Base-by-base conservation (phyloP, 2,329 filamentous ascomycete species). In the Raffaelea albimanens region DNA sequence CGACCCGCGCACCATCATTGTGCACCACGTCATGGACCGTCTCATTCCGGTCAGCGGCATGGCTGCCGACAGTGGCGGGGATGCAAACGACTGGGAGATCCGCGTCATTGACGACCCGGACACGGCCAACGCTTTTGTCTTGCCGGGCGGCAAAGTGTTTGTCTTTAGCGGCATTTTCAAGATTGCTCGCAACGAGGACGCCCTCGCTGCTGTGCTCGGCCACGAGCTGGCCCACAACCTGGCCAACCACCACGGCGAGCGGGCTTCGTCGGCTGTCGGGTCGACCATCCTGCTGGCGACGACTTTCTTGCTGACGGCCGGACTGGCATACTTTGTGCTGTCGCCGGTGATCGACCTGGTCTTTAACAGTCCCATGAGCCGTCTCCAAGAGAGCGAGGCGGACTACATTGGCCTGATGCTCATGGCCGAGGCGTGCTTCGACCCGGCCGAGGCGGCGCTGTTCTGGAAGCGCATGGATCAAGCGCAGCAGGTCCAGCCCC, bases 371-470 rank as follows among this genome's bases (percentile, higher is more conserved):
- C 86, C 85, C 1, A 85, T 85, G 61, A 79, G 77, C 42, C 70
- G 86, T 43, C 75, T 73, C 58, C 85, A 89, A 65, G 86, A 85
- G 69, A 78, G 72, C 43, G 85, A 91, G 66, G 86, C 86, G 0
- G 86, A 91, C 58, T 87, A 85, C 57, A 87, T 90, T 43, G 86
- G 86, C 0, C 63, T 90, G 31, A 79, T 90, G 74, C 85, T 90
- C 74, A 90, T 90, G 83, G 79, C 85, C 0, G 78, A 87, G 65
- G 83, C 82, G 22, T 90, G 86, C 65, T 90, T 85, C 59, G 73
- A 87, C 52, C 86, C 86, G 1, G 65, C 72, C 13, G 77, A 79
- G 51, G 85, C 85, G 0, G 68, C 83, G 40, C 69, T 68, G 0
- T 78, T 90, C 50, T 87, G 80, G 82, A 63, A 72, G 59, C 66